Evolutionary conservation across 352 stramenopile species (phyloP), one percentile per base, ranked within the genome.

Genomic region (Phytopythium mirpurense): DNA sequence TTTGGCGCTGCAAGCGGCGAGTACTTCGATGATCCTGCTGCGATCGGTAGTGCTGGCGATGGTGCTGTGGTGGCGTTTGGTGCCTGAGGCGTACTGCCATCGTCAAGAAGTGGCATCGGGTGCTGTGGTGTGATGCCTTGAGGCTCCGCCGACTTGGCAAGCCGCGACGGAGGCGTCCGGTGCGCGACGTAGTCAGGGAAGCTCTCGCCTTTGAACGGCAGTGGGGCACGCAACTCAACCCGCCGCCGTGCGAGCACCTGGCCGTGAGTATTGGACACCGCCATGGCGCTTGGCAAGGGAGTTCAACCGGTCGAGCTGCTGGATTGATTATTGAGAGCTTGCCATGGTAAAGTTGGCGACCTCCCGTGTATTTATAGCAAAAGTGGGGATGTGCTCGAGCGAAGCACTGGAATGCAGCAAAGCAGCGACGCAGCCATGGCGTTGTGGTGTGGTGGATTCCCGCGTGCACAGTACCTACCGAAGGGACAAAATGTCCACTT

Each of bases 141-240:
- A 21, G 19, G 4, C 21, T 31, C 3, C 14, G 21, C 4, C 2
- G 41, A 19, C 7, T 19, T 47, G 23, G 41, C 12, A 5, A 9
- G 21, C 15, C 24, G 21, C 15, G 41, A 21, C 15, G 41, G 12
- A 12, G 41, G 32, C 23, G 35, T 37, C 1, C 72, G 74, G 32
- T 57, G 65, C 18, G 83, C 45, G 15, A 88, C 70, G 27, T 87
- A 89, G 12, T 72, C 58, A 14, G 75, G 78, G 46, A 87, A 86
- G 6, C 50, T 70, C 15, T 89, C 78, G 50, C 78, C 74, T 44
- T 89, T 89, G 65, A 88, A 88, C 12, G 74, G 72, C 14, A 54
- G 55, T 3, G 53, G 42, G 27, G 43, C 1, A 10, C 27, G 26
- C 44, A 2, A 10, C 1, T 37, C 44, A 8, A n/a, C 27, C n/a